Percentiles rank a stretch among this genome's conserved stretches.
Evolutionary conservation across 1,284 basidiomycete species (phyloP).

Genomic region (Gomphus bonarii): DNA sequence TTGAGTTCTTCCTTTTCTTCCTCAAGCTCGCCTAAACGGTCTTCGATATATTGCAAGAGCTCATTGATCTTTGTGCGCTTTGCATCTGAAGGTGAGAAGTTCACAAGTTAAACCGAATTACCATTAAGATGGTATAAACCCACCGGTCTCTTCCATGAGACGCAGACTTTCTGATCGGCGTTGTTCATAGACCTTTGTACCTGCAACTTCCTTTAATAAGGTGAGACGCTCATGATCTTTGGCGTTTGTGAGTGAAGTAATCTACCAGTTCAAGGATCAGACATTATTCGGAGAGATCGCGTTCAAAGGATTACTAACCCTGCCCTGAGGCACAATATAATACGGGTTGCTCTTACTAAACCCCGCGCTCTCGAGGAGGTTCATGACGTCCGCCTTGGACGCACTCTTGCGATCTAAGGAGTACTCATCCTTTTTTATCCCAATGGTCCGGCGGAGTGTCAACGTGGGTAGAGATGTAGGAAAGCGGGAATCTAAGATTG

Average conservation of each 20-base stretch:
- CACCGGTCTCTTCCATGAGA: conserved; percentile 91
- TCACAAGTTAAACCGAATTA: background rate
- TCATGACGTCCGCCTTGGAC: conserved; percentile 96
- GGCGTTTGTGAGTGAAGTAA: conserved; percentile 94
- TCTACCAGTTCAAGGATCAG: conserved; percentile 35
- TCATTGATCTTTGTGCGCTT: conserved; percentile 91
- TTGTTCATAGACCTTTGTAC: conserved; percentile 97
- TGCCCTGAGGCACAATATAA: conserved; percentile 97
- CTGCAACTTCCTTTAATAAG: conserved; percentile 95
- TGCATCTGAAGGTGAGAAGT: conserved; percentile 36
- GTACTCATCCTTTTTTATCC: conserved; percentile 98
- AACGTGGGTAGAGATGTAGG: conserved; percentile 81
- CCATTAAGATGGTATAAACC: background rate
- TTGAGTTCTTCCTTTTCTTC: conserved; percentile 97
- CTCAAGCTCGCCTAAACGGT: conserved; percentile 83
- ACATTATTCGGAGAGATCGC: background rate
- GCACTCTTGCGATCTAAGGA: conserved; percentile 92
- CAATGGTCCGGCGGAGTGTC: conserved; percentile 86
- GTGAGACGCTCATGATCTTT: conserved; percentile 92
- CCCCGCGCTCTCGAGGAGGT: conserved; percentile 87
- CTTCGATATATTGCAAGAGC: conserved; percentile 84
- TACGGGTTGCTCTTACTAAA: conserved; percentile 98
- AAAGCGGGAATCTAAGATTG: conserved; percentile 45
- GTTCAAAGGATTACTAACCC: conserved; percentile 45
- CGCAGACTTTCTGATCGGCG: conserved; percentile 85